These are phyloP conservation scores for Tricholoma sp. DNA, from an alignment of 768 basidiomycete genomes.

Conservation along the genomic window DNA sequence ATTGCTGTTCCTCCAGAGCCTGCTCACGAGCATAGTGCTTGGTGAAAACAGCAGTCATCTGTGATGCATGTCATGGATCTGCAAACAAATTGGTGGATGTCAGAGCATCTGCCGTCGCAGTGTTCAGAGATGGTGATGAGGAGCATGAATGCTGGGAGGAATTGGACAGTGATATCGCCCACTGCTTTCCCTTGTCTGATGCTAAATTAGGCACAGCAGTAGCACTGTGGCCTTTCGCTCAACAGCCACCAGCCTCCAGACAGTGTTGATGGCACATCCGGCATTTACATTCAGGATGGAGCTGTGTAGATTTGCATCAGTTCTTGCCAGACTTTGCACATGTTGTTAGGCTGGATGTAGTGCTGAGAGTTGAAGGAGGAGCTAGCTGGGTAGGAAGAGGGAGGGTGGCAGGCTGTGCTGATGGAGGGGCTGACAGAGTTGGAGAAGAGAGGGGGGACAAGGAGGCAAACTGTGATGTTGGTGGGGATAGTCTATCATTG, in stretches of 20 bases:
- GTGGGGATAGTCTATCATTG: background rate
- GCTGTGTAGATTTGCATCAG: no score
- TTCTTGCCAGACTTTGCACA: no score
- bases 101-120: background rate
- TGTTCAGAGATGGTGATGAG: background rate
- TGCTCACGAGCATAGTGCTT: background rate
- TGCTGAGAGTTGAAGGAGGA: background rate
- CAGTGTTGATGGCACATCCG: background rate
- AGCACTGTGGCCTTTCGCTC: background rate
- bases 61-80: background rate
- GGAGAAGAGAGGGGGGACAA: background rate
- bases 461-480: background rate
- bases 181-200: background rate
- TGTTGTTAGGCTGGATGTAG: no score
- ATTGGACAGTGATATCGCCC: no score
- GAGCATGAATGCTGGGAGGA: no score
- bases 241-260: background rate
- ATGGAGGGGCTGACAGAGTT: no score
- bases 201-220: background rate
- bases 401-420: no score
- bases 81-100: background rate
- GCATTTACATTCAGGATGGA: no score
- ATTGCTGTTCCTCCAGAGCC: background rate
- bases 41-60: background rate
- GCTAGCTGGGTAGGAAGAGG: background rate